A percentile compares a stretch with the other conserved stretches of the same genome.
These are phyloP conservation scores for Rhipidocladum racemiflorum DNA, from an alignment of 176 grass and related monocot genomes.

Conservation along the genomic window DNA sequence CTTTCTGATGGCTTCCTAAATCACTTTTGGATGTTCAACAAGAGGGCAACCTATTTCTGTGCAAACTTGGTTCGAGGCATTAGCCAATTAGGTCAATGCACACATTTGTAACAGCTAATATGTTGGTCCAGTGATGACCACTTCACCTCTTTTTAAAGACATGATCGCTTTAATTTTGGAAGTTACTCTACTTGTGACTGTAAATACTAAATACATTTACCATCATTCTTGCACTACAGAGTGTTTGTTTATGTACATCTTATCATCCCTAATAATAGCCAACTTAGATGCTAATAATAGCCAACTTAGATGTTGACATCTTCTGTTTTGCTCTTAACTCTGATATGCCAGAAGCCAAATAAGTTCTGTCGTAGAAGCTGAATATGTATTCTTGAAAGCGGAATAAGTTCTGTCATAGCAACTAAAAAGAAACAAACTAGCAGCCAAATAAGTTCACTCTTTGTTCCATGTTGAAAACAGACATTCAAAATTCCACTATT, in stretches of 20 bases:
- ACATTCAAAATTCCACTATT: not conserved
- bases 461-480: not conserved
- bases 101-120: not conserved
- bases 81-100: no score
- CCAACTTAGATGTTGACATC: not conserved
- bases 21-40: conserved; percentile 1
- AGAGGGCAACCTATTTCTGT: not conserved
- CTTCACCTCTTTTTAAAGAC: not conserved
- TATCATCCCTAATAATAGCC: not conserved
- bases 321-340: not conserved
- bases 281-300: not conserved
- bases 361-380: not conserved
- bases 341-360: not conserved
- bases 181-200: not conserved
- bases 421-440: not conserved
- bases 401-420: not conserved
- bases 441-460: not conserved
- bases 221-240: not conserved
- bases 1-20: not conserved
- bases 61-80: not conserved
- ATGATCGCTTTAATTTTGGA: not conserved
- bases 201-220: not conserved
- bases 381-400: not conserved
- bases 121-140: not conserved
- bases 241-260: not conserved